Percentiles rank a stretch among this genome's conserved stretches.
These are phyloP conservation scores for Amanita inopinata DNA, from an alignment of 768 basidiomycete species.

Conservation along the genomic window DNA sequence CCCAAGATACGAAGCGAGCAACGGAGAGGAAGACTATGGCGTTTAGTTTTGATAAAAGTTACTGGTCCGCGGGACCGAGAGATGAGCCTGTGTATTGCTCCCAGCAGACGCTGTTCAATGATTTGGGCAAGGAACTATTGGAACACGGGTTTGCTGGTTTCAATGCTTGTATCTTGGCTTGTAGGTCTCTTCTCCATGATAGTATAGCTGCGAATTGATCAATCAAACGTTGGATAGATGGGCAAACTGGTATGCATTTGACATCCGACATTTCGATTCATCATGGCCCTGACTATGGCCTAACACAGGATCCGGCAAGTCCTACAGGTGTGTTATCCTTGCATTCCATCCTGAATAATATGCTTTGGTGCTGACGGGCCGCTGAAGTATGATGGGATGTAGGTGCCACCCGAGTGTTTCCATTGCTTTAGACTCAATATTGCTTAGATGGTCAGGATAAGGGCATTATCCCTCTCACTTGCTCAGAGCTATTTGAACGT, in stretches of 20 bases:
- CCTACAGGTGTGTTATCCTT: constrained; percentile 60
- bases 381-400: constrained; percentile 89
- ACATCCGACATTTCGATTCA: too few species aligned
- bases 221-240: constrained; percentile 29
- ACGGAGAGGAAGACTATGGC: constrained; percentile 84
- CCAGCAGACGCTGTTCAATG: constrained; percentile 90
- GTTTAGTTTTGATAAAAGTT: constrained; percentile 96
- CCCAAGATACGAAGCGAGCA: constrained; percentile 67
- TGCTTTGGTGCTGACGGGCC: constrained; percentile 8
- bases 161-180: constrained; percentile 98
- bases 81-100: constrained; percentile 89
- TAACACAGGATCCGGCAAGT: constrained; percentile 74
- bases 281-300: constrained; percentile 2
- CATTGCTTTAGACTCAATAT: background rate
- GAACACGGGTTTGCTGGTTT: constrained; percentile 95
- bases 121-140: constrained; percentile 87
- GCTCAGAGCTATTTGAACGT: constrained; percentile 83
- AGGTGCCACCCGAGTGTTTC: constrained; percentile 24
- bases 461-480: constrained; percentile 95
- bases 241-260: constrained; percentile 69
- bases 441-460: constrained; percentile 82
- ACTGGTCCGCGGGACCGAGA: constrained; percentile 89
- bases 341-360: background rate
- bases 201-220: background rate
- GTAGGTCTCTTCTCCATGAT: constrained; percentile 44